A percentile compares a stretch with the other conserved stretches of the same genome.
Evolutionary conservation across 495 filamentous ascomycete species (phyloP).

Genomic region (Talaromyces liani): DNA sequence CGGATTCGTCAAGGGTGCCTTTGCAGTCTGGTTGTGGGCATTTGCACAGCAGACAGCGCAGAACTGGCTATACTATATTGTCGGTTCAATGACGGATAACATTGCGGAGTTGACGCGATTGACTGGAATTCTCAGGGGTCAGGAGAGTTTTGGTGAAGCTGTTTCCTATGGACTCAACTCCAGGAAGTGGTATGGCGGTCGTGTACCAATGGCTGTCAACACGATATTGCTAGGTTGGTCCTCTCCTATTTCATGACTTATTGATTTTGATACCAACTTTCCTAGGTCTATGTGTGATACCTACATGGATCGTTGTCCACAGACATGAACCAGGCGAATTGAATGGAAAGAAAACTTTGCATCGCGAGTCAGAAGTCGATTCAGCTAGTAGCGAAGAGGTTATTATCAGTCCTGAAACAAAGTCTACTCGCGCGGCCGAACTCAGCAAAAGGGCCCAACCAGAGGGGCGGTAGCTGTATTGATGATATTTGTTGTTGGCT

Average conservation of each 20-base stretch:
- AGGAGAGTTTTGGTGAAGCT: conserved; percentile 55
- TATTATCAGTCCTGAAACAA: neutral
- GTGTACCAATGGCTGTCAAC: conserved; percentile 42
- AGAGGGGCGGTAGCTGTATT: neutral
- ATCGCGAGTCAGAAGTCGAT: neutral
- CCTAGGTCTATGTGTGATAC: conserved; percentile 16
- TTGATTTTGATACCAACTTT: neutral
- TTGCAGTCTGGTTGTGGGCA: conserved; percentile 40
- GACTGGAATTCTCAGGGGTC: conserved; percentile 51
- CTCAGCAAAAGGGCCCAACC: neutral
- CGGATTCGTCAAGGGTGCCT: conserved; percentile 37
- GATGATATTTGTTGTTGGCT: neutral
- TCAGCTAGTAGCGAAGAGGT: neutral
- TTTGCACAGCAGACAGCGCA: conserved; percentile 39
- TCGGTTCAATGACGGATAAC: conserved; percentile 47
- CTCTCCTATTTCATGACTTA: neutral
- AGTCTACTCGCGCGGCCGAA: neutral
- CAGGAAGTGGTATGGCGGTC: conserved; percentile 35
- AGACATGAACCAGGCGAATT: neutral
- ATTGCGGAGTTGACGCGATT: conserved; percentile 52
- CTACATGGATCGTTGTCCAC: conserved; percentile 24
- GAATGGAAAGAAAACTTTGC: neutral
- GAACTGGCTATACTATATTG: conserved; percentile 52
- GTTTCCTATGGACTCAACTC: conserved; percentile 51
- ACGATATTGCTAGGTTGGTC: conserved; percentile 37